phyloP scores from a whole-genome alignment of 2,329 filamentous ascomycete genomes.

The Botrytis squamosa region DNA sequence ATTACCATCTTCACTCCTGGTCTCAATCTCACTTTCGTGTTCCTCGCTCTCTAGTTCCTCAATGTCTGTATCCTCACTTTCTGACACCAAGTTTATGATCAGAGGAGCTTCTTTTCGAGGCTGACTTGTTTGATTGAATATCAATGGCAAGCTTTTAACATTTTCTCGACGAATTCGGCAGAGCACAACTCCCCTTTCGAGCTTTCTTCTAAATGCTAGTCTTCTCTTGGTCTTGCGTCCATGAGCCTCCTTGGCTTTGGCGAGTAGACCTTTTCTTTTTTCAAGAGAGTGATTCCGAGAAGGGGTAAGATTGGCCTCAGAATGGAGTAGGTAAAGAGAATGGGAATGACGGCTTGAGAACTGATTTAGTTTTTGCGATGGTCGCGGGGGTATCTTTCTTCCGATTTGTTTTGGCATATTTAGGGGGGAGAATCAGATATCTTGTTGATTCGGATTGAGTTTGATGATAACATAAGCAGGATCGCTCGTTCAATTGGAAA shows the following conservation, averaged over 20 bases:
- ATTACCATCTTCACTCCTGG: no score
- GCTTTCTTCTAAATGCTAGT: background rate
- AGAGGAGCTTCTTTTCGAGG: background rate
- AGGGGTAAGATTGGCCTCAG: background rate
- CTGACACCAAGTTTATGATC: no score
- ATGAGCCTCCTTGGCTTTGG: background rate
- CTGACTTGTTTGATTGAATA: background rate
- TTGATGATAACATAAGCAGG: no score
- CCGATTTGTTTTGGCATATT: background rate
- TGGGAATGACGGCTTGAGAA: background rate
- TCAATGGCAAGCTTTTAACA: background rate
- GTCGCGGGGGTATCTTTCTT: no score
- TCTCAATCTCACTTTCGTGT: background rate
- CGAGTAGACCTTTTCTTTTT: background rate
- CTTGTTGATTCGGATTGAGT: background rate
- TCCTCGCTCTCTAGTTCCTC: background rate
- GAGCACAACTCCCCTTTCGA: background rate
- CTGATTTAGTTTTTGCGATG: background rate
- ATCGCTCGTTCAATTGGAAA: background rate
- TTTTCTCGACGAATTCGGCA: background rate
- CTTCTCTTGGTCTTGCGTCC: background rate
- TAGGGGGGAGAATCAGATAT: background rate
- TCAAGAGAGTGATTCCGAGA: background rate
- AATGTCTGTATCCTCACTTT: background rate
- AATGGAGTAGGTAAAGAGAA: background rate